These are phyloP conservation scores for Beverwykella pulmonaria DNA, from an alignment of 495 filamentous ascomycete species.

Conservation along the genomic window DNA sequence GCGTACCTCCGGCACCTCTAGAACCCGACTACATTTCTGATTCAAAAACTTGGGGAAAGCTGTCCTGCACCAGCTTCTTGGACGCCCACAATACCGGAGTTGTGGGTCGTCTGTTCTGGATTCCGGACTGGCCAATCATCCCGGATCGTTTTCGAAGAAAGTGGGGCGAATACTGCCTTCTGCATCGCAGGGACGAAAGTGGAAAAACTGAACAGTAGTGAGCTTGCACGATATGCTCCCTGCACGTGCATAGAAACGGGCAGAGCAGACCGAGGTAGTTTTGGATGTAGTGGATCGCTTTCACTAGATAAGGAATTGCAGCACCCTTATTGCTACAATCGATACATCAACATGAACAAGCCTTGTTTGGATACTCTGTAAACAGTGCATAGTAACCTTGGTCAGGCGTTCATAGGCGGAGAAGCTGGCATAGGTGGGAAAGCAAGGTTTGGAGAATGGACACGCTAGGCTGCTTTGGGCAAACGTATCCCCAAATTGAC, in stretches of 20 bases:
- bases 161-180: constrained; percentile 83
- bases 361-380: not conserved
- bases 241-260: not conserved
- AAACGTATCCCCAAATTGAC: constrained; percentile 27
- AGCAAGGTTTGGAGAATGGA: not conserved
- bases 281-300: not conserved
- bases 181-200: constrained; percentile 46
- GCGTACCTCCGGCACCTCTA: constrained; percentile 53
- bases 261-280: not conserved
- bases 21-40: constrained; percentile 79
- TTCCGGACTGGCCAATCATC: constrained; percentile 72
- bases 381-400: not conserved
- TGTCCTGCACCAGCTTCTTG: constrained; percentile 76
- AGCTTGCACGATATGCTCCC: not conserved
- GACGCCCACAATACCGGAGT: constrained; percentile 74
- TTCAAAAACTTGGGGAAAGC: constrained; percentile 67
- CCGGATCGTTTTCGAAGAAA: constrained; percentile 68
- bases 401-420: not conserved
- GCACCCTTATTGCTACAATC: not conserved
- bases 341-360: not conserved
- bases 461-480: constrained; percentile 15
- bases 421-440: not conserved
- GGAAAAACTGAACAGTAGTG: constrained; percentile 12
- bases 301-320: not conserved
- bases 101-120: constrained; percentile 79